Conservation (phyloP, 768 basidiomycete species). For the Amylocystis lapponica region DNA sequence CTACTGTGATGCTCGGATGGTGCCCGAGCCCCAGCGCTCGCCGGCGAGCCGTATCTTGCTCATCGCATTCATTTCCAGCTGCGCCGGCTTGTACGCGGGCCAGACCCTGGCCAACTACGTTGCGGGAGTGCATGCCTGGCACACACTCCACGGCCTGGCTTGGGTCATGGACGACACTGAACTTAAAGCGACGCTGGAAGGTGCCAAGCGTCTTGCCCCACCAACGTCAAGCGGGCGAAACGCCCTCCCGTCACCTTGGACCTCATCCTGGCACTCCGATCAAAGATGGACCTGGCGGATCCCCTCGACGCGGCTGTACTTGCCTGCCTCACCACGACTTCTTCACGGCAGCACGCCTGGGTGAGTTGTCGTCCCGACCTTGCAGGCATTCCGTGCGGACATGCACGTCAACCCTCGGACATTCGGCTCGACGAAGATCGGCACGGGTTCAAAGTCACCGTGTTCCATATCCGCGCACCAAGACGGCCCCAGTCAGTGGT, state of each 20-base stretch:
- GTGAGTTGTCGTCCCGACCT: conserved; percentile 32
- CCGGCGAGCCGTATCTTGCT: conserved; percentile 25
- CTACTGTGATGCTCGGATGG: too few relatives aligned
- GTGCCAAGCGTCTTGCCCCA: conserved; percentile 26
- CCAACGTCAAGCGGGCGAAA: conserved; percentile 24
- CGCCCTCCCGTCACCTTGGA: conserved; percentile 24
- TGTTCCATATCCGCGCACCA: conserved; percentile 27
- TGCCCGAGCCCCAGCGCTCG: conserved; percentile 27
- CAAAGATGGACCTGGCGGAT: conserved; percentile 11
- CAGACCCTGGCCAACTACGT: too few relatives aligned
- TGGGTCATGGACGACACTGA: conserved; percentile 26
- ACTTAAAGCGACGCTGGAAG: conserved; percentile 25
- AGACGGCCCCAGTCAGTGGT: conserved; percentile 8
- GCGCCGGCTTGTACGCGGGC: conserved; percentile 26
- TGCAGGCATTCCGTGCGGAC: conserved; percentile 25
- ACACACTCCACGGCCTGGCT: conserved; percentile 32
- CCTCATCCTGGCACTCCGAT: neutral
- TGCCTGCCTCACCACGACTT: too few relatives aligned
- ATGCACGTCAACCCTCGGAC: conserved; percentile 25
- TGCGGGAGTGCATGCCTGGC: conserved; percentile 38
- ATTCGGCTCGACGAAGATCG: conserved; percentile 18
- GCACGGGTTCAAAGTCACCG: conserved; percentile 19
- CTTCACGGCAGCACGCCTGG: conserved; percentile 26
- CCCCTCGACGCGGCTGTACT: conserved; percentile 17
- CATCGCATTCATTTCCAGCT: conserved; percentile 7